A percentile compares a stretch with the other conserved stretches of the same genome.
Evolutionary conservation across 2,329 filamentous ascomycete genomes (phyloP).

Genomic region (Pseudocercospora vitis): DNA sequence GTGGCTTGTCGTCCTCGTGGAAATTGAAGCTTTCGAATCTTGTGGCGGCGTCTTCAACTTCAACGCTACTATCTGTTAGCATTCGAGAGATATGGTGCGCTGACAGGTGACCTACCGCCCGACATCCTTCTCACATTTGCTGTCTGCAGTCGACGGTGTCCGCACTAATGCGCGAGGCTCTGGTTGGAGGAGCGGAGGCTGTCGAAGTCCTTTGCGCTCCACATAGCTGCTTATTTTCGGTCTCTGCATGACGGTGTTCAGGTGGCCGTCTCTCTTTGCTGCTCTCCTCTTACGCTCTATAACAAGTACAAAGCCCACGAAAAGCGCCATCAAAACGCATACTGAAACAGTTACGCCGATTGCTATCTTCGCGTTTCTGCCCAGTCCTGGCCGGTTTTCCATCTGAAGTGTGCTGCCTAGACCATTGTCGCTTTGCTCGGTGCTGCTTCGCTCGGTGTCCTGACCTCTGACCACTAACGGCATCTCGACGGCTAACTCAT

Average conservation of each 20-base stretch:
- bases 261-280: background rate
- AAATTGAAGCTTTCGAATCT: constrained; percentile 5
- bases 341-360: background rate
- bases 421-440: background rate
- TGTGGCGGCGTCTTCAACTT: background rate
- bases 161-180: background rate
- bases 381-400: background rate
- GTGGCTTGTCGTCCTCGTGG: constrained; percentile 12
- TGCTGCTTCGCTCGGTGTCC: background rate
- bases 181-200: background rate
- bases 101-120: background rate
- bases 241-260: background rate
- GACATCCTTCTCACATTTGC: background rate
- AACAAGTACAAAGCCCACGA: background rate
- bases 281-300: background rate
- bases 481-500: background rate
- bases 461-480: background rate
- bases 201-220: background rate
- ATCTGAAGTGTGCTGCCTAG: background rate
- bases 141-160: background rate
- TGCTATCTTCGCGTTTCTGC: background rate
- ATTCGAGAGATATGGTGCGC: background rate
- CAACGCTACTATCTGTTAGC: background rate
- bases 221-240: constrained; percentile 3
- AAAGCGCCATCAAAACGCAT: background rate